Conservation (phyloP, 768 basidiomycete genomes). For the Rhizopogon vinicolor region DNA sequence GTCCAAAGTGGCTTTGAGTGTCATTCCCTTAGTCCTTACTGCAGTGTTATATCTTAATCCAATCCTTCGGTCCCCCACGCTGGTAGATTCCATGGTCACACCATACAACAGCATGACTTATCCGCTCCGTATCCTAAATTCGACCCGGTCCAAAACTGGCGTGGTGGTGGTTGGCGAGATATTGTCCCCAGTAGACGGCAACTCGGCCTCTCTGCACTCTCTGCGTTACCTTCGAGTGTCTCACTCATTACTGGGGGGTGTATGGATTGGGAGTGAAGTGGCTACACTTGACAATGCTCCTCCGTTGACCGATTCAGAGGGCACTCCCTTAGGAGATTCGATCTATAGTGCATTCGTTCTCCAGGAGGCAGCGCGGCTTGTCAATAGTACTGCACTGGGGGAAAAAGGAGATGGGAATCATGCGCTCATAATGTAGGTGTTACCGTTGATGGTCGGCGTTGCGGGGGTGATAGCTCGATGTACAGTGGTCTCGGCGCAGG, state of each 20-base stretch:
- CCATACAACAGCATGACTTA: constrained; percentile 48
- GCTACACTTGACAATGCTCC: constrained; percentile 36
- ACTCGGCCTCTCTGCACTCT: constrained; percentile 37
- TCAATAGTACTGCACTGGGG: constrained; percentile 44
- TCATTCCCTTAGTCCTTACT: constrained; percentile 25
- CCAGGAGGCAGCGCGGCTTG: constrained; percentile 80
- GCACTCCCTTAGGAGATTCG: constrained; percentile 62
- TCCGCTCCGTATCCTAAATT: constrained; percentile 63
- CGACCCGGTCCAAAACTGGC: constrained; percentile 71
- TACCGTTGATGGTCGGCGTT: not conserved
- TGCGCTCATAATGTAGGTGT: constrained; percentile 67
- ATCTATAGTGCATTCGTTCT: constrained; percentile 82
- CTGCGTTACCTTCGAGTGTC: constrained; percentile 59
- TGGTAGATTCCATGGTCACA: constrained; percentile 47
- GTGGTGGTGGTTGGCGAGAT: constrained; percentile 79
- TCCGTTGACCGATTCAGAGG: constrained; percentile 46
- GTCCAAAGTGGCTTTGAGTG: not conserved
- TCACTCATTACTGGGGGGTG: constrained; percentile 66
- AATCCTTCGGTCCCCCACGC: constrained; percentile 47
- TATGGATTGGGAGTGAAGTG: constrained; percentile 66
- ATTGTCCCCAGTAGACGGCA: constrained; percentile 32
- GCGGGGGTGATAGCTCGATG: constrained; percentile 3
- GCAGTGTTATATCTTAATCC: constrained; percentile 34
- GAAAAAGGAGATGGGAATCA: constrained; percentile 37
- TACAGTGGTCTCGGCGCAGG: constrained; percentile 85